A percentile compares a stretch with the other conserved stretches of the same genome.
Evolutionary conservation across 2,329 filamentous ascomycete species (phyloP).

Genomic region (Cercospora berteroae): DNA sequence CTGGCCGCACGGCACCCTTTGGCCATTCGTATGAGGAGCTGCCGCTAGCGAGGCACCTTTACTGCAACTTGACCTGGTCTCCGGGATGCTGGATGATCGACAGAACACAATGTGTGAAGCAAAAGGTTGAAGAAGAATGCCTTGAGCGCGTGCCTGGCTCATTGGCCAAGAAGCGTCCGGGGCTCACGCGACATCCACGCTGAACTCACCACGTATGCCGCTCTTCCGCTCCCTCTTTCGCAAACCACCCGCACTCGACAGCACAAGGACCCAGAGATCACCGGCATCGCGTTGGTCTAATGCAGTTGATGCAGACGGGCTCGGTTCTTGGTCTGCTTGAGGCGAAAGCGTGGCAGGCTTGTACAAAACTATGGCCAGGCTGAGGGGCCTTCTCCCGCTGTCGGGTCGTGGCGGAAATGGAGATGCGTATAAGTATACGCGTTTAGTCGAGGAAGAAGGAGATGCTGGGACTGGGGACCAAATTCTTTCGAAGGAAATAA

Average conservation of each 20-base stretch:
- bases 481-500: background rate
- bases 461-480: background rate
- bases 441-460: constrained; percentile 1
- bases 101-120: background rate
- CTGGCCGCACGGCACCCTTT: background rate
- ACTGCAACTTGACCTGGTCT: background rate
- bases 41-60: background rate
- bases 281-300: constrained; percentile 1
- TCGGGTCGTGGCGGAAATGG: constrained; percentile 1
- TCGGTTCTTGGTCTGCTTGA: constrained; percentile 9
- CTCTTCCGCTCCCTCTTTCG: background rate
- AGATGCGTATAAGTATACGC: constrained; percentile 12
- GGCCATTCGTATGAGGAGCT: background rate
- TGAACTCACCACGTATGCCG: background rate
- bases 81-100: background rate
- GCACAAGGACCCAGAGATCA: background rate
- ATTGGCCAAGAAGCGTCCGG: constrained; percentile 1
- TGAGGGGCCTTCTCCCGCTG: constrained; percentile 1
- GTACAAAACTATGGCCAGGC: background rate
- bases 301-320: constrained; percentile 1
- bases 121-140: background rate
- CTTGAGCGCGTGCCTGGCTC: background rate
- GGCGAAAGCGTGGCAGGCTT: constrained; percentile 9
- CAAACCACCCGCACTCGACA: background rate
- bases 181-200: background rate